Evolutionary conservation across 495 filamentous ascomycete genomes (phyloP).

Genomic region (Bathelium albidoporum): DNA sequence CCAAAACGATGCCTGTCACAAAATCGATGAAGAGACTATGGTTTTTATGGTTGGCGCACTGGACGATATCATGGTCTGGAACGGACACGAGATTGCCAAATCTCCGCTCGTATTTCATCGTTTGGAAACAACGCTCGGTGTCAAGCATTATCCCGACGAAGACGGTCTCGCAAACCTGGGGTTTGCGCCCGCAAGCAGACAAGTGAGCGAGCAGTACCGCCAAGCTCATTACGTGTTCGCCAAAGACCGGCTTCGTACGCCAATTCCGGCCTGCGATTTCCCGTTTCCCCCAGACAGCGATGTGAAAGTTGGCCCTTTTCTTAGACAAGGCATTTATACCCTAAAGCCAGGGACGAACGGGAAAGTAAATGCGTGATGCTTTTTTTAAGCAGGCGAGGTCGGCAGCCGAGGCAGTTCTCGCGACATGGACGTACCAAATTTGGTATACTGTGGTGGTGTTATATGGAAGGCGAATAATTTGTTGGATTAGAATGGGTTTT

Average conservation of each 20-base stretch:
- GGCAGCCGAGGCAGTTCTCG: neutral
- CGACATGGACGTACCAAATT: neutral
- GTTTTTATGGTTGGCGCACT: slow-evolving; percentile 4
- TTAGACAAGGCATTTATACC: slow-evolving; percentile 5
- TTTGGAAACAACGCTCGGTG: slow-evolving; percentile 3
- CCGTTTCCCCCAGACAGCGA: slow-evolving; percentile 3
- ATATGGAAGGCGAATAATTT: too few relatives aligned
- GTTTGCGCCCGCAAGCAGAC: neutral
- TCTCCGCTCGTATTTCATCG: slow-evolving; percentile 1
- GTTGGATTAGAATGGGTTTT: too few relatives aligned
- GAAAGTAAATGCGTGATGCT: neutral
- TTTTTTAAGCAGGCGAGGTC: neutral
- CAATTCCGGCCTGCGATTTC: slow-evolving; percentile 1
- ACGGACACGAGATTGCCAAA: slow-evolving; percentile 3
- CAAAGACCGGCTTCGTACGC: neutral
- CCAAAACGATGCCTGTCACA: neutral
- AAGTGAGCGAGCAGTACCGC: slow-evolving; percentile 3
- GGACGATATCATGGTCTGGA: slow-evolving; percentile 4
- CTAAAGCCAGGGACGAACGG: neutral
- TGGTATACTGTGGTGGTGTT: too few relatives aligned
- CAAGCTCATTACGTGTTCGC: slow-evolving; percentile 1
- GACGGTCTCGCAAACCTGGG: slow-evolving; percentile 4
- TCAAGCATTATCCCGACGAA: slow-evolving; percentile 5
- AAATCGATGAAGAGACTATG: slow-evolving; percentile 7
- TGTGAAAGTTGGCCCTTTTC: neutral